Conservation (phyloP, 495 filamentous ascomycete genomes). For the Trichoderma reesei region DNA sequence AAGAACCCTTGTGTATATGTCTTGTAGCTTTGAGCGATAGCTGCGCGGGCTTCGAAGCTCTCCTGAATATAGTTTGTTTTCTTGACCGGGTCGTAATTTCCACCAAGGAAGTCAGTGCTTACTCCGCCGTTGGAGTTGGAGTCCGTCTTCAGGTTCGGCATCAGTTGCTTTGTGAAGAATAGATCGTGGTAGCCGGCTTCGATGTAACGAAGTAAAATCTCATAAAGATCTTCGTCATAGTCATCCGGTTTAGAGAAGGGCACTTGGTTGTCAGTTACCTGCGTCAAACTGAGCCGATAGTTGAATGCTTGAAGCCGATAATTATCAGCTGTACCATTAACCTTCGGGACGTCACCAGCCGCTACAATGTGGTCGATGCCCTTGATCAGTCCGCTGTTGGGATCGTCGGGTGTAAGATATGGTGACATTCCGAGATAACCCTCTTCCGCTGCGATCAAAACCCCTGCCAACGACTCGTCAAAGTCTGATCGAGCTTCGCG, state of each 20-base stretch:
- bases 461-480: background rate
- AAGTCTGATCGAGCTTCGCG: background rate
- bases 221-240: background rate
- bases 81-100: background rate
- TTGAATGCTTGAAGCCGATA: background rate
- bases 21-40: background rate
- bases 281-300: background rate
- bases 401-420: background rate
- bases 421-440: background rate
- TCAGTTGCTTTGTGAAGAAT: background rate
- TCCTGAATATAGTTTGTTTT: background rate
- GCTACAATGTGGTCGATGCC: background rate
- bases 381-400: background rate
- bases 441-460: background rate
- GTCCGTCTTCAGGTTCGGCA: background rate
- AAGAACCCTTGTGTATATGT: background rate
- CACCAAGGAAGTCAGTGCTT: background rate
- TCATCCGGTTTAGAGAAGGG: background rate
- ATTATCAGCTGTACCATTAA: background rate
- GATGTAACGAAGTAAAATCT: background rate
- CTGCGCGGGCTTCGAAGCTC: background rate
- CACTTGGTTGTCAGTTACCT: background rate
- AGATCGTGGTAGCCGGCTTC: background rate
- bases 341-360: background rate
- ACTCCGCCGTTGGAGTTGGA: background rate